These are phyloP conservation scores for Gonapodya prolifera DNA, from an alignment of 192 early-diverging fungal species.

Conservation along the genomic window DNA sequence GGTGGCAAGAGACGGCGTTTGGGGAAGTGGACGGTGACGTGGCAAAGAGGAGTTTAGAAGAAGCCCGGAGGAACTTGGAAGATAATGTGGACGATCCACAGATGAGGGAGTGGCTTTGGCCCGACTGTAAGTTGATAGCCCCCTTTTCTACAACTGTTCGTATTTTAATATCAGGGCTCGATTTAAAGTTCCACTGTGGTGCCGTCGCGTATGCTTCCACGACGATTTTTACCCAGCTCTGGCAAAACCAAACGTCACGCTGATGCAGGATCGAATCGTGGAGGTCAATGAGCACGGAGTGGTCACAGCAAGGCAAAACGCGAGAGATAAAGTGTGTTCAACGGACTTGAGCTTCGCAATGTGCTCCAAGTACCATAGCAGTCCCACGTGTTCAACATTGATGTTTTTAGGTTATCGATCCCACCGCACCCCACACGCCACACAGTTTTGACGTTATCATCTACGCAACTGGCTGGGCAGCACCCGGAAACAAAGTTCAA, in stretches of 20 bases:
- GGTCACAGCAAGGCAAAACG: neutral
- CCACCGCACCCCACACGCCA: neutral
- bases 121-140: neutral
- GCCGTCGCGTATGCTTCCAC: neutral
- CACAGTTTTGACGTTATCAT: neutral
- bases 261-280: neutral
- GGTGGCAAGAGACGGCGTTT: neutral
- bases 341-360: neutral
- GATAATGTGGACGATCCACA: neutral
- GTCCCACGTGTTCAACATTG: neutral
- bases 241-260: neutral
- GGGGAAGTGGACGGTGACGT: neutral
- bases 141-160: neutral
- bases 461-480: neutral
- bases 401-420: neutral
- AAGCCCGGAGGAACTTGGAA: neutral
- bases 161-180: neutral
- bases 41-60: neutral
- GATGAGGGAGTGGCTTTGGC: neutral
- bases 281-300: neutral
- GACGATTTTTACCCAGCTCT: neutral
- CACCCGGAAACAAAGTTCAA: neutral
- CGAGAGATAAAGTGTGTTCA: neutral
- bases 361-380: no score
- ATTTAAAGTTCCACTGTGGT: neutral